A percentile compares a stretch with the other conserved stretches of the same genome.
phyloP scores from a whole-genome alignment of 805 yeast species.

The Wickerhamomyces bovis region DNA sequence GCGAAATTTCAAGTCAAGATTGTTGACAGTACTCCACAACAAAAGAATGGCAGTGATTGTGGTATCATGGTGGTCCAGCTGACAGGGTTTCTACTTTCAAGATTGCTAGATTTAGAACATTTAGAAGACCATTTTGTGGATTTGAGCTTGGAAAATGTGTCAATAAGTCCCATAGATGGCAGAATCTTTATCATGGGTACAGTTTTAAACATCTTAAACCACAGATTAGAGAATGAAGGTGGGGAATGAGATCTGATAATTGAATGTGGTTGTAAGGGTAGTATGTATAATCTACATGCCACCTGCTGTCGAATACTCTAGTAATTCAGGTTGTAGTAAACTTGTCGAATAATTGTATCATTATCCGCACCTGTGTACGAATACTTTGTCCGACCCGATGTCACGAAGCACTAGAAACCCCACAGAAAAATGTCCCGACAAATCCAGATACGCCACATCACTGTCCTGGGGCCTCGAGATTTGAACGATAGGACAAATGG shows the following conservation, averaged over 20 bases:
- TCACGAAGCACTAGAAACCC: neutral
- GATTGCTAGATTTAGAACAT: conserved; percentile 25
- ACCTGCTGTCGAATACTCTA: no score
- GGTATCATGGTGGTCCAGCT: conserved; percentile 37
- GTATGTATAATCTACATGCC: no score
- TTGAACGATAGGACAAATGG: neutral
- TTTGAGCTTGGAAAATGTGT: conserved; percentile 34
- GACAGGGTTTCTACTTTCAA: conserved; percentile 29
- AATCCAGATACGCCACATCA: neutral
- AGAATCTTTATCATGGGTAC: conserved; percentile 38
- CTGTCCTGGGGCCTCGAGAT: neutral
- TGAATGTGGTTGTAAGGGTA: neutral
- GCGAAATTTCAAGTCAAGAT: conserved; percentile 19
- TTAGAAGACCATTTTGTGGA: conserved; percentile 27
- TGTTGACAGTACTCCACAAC: conserved; percentile 43
- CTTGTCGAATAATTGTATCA: neutral
- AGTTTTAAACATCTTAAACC: conserved; percentile 24
- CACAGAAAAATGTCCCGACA: neutral
- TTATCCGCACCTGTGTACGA: neutral
- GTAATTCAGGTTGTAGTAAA: neutral
- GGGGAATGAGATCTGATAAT: neutral
- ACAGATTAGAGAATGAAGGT: conserved; percentile 8
- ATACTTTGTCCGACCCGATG: neutral
- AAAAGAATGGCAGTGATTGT: conserved; percentile 60
- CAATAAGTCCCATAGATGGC: conserved; percentile 43